phyloP scores from a whole-genome alignment of 345 rosid genomes.

The Arabidopsis thaliana region TAIR10.1 NC_003071.7:16415501-16416000 shows the following conservation, averaged over 20 bases:
- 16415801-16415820: neutral
- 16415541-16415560: slow-evolving; percentile 26
- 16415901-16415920: no score
- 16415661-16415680: slow-evolving; percentile 36
- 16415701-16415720: slow-evolving; percentile 27
- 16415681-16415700: slow-evolving; percentile 39
- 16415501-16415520: slow-evolving; percentile 39
- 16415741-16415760: slow-evolving; percentile 32
- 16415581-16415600: slow-evolving; percentile 35
- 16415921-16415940: no score
- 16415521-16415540: slow-evolving; percentile 8
- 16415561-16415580: slow-evolving; percentile 28
- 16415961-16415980: no score
- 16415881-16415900: no score
- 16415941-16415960: no score
- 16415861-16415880: no score
- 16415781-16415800: slow-evolving; percentile 28
- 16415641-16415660: slow-evolving; percentile 16
- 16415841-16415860: no score
- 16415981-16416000: neutral
- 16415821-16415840: neutral
- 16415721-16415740: neutral
- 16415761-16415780: slow-evolving; percentile 33
- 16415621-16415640: slow-evolving; percentile 29
- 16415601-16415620: slow-evolving; percentile 31